A percentile compares a stretch with the other conserved stretches of the same genome.
phyloP scores from a whole-genome alignment of 257 asterid species.

The Capsicum rhomboideum region DNA sequence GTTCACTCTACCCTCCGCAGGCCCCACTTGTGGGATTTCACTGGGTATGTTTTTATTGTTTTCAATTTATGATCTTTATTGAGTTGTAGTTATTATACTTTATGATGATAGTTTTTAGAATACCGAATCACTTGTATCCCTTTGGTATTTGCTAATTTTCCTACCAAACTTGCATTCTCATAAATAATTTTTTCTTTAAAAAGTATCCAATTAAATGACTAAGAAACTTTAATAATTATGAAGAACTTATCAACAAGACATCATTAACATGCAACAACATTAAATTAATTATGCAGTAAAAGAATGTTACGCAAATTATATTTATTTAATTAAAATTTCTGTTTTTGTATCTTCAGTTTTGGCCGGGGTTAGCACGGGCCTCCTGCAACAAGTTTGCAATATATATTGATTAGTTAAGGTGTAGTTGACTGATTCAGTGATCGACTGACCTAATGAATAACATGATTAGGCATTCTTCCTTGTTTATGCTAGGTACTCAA shows the following conservation, averaged over 20 bases:
- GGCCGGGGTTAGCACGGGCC: background rate
- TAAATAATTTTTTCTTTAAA: background rate
- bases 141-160: background rate
- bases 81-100: too few relatives aligned
- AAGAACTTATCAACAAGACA: background rate
- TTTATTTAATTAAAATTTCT: background rate
- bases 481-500: conserved; percentile 62
- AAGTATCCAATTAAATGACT: background rate
- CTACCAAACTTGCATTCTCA: background rate
- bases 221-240: background rate
- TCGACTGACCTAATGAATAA: background rate
- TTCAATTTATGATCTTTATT: too few relatives aligned
- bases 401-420: background rate
- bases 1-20: too few relatives aligned
- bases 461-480: conserved; percentile 2
- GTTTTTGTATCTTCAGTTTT: background rate
- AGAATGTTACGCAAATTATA: background rate
- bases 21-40: too few relatives aligned
- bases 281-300: background rate
- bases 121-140: background rate
- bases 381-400: background rate
- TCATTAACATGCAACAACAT: background rate
- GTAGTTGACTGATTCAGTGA: background rate
- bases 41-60: too few relatives aligned
- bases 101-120: background rate